Base-by-base conservation (phyloP, 2,329 filamentous ascomycete species). In the Metarhizium guizhouense region DNA sequence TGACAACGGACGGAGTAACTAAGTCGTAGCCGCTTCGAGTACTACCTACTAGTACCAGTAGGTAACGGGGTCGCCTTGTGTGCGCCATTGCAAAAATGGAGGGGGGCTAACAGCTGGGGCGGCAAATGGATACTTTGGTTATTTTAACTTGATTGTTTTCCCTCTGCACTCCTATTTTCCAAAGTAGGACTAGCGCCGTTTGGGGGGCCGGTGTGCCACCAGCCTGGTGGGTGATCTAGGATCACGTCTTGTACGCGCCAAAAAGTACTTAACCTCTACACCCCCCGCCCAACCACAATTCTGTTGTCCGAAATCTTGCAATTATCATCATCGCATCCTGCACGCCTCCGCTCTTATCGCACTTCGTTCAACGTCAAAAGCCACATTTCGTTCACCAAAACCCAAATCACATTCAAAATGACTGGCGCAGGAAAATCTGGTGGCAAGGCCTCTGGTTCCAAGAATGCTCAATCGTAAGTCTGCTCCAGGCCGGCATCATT, bases 351-450 rank as follows among this genome's bases (percentile, higher is more conserved):
- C 53, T 25, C 40, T 50, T 18, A 34, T 52, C 43, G 14, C 16
- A 20, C 40, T n/a, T 48, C 29, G 8, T 60, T 60, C 61, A 60
- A 57, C 61, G 13, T 16, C 7, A 20, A 20, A 59, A 51, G 58
- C 59, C 54, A 61, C 57, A 47, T 11, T 32, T 30, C 14, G 57
- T 57, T 60, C 62, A 63, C 51, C 47, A 66, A 65, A 40, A 42
- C 67, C 1, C 32, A 34, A 70, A 48, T 25, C 8, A 32, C 64
- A 65, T 69, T 83, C 87, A 96, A 90, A 88, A 99, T 99, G 94
- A 95, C 94, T 90, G 93, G 93, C 85, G 93, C 93, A 78, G 94
- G 94, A 79, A 99, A 99, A 82, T 96, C 93, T 81, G 94, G 94
- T 79, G 94, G 94, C 86, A 97, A 97, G 88, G 92, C 93, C 82